Percentiles rank a stretch among this genome's conserved stretches.
phyloP scores from a whole-genome alignment of 768 basidiomycete genomes.

The Hypsizygus marmoreus region DNA sequence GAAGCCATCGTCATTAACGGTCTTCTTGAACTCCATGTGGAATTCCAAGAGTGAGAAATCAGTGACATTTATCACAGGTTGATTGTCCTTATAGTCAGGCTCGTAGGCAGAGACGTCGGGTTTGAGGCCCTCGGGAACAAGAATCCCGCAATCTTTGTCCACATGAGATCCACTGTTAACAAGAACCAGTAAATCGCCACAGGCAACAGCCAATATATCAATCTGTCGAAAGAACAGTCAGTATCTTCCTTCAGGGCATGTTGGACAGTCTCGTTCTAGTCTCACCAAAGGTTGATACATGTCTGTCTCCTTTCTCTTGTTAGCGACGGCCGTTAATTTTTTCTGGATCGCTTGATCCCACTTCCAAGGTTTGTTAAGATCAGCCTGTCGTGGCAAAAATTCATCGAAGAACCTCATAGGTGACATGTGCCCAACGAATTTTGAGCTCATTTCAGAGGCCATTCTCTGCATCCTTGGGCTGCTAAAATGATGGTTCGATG shows the following conservation, averaged over 20 bases:
- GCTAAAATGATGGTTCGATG: no score
- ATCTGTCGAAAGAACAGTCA: neutral
- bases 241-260: neutral
- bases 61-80: constrained; percentile 1
- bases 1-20: constrained; percentile 7
- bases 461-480: no score
- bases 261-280: no score
- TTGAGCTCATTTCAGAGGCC: no score
- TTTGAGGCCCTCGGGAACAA: constrained; percentile 9
- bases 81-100: neutral
- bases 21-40: constrained; percentile 10
- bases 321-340: neutral
- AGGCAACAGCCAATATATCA: neutral
- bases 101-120: constrained; percentile 7
- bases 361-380: no score
- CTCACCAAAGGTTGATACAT: constrained; percentile 1
- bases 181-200: neutral
- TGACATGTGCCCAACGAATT: no score
- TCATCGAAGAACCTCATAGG: no score
- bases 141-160: neutral
- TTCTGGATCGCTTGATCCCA: no score
- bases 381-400: no score
- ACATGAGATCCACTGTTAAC: neutral
- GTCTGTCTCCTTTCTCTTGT: neutral
- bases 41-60: constrained; percentile 3